Evolutionary conservation across 2,329 filamentous ascomycete genomes (phyloP).

Genomic region (Dactylellina haptotyla): DNA sequence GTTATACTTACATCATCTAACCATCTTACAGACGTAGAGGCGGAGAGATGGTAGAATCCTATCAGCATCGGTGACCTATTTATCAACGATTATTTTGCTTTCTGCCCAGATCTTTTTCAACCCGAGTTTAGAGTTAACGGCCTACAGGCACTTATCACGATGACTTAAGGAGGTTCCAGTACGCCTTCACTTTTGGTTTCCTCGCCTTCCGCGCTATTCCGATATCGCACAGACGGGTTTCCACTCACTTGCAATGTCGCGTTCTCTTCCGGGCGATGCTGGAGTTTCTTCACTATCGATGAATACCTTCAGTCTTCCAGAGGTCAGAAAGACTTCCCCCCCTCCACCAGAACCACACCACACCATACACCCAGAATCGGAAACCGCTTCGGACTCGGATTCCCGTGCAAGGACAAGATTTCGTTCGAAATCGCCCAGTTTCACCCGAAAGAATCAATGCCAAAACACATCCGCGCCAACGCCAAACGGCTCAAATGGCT

Average conservation of each 20-base stretch:
- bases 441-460: background rate
- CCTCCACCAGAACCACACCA: background rate
- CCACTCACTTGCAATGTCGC: conserved; percentile 10
- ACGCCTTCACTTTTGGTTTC: background rate
- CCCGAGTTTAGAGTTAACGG: too few relatives aligned
- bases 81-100: too few relatives aligned
- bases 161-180: conserved; percentile 7
- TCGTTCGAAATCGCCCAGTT: conserved; percentile 33
- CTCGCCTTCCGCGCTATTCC: conserved; percentile 18
- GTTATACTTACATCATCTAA: background rate
- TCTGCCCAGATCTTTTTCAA: too few relatives aligned
- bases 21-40: too few relatives aligned
- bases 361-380: too few relatives aligned
- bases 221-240: conserved; percentile 11
- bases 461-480: background rate
- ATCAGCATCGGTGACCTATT: too few relatives aligned
- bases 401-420: conserved; percentile 45
- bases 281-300: conserved; percentile 15
- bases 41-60: too few relatives aligned
- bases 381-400: conserved; percentile 35
- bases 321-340: conserved; percentile 29
- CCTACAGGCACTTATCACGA: too few relatives aligned
- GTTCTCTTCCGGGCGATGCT: conserved; percentile 2
- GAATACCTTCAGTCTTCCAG: conserved; percentile 28
- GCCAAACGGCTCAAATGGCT: conserved; percentile 17